Base-by-base conservation (phyloP, 176 grass and related monocot genomes). In the Tillandsia leiboldiana region DNA sequence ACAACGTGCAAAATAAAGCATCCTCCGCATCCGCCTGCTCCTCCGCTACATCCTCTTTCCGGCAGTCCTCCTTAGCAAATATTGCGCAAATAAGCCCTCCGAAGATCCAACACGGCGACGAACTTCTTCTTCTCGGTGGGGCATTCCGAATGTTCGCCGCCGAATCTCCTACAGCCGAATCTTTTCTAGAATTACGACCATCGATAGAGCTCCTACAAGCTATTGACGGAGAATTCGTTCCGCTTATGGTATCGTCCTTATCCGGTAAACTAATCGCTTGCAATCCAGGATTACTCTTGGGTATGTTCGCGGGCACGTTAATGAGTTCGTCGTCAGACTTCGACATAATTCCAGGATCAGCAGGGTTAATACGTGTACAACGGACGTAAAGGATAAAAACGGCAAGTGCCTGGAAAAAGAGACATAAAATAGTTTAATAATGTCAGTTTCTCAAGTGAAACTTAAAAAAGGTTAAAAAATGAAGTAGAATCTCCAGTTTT, bases 321-420 rank as follows among this genome's bases (percentile, higher is more conserved):
- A 93, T 82, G 73, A 88, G 57, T 11, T 83, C 83, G 79, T 92
- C 81, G 72, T 99, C 90, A 68, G 88, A 99, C 75, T 86, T 99
- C 58, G 87, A 83, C 90, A 99, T 94, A 52, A 99, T 99, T 70
- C 95, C 90, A 70, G 90, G 89, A 88, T 99, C 95, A 27, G 95
- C 95, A 63, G 95, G 95, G 78, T 99, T 99, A 82, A 99, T 99
- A 76, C 84, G 91, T 66, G 95, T 99, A 77, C 95, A 99, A 14
- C 95, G 90, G 6, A 99, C 75, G 27, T 99, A 99, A 71, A 99
- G 89, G 69, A 94, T 86, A 76, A 99, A 99, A 83, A 99, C 95
- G 28, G 84, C 77, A 70, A 99, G 62, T 26, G 90, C 89, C 95
- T 99, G 82, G 75, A 85, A 83, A 53, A 42, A 42, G 26, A 53